A percentile compares a stretch with the other conserved stretches of the same genome.
These are phyloP conservation scores for Rubus idaeus DNA, from an alignment of 306 rosid species.

Conservation along the genomic window DNA sequence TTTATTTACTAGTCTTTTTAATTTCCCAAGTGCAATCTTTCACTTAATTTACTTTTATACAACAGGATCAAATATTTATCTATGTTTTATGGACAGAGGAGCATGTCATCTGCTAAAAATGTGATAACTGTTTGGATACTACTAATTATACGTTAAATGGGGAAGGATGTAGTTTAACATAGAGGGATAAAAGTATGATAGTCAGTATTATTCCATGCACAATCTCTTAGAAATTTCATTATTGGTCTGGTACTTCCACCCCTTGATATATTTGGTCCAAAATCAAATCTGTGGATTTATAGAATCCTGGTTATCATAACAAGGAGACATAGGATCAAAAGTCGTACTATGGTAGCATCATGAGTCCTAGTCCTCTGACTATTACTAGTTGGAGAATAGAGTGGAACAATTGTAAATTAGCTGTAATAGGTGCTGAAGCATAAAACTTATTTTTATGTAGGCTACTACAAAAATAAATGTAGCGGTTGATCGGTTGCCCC, in stretches of 20 bases:
- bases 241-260: background rate
- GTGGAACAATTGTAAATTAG: background rate
- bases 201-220: background rate
- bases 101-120: background rate
- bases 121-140: no score
- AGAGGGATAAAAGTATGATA: background rate
- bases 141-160: background rate
- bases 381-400: background rate
- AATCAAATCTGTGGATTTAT: background rate
- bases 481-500: slow-evolving; percentile 83
- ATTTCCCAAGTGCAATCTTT: background rate
- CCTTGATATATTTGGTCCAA: background rate
- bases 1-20: background rate
- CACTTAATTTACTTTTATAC: background rate
- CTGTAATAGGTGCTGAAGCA: background rate
- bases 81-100: background rate
- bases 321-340: background rate
- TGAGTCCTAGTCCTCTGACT: background rate
- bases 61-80: background rate
- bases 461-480: slow-evolving; percentile 88
- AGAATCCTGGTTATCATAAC: background rate
- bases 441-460: slow-evolving; percentile 33
- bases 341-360: background rate
- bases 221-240: no score
- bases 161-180: background rate